phyloP scores from a whole-genome alignment of 495 filamentous ascomycete genomes.

The Neurospora terricola region DNA sequence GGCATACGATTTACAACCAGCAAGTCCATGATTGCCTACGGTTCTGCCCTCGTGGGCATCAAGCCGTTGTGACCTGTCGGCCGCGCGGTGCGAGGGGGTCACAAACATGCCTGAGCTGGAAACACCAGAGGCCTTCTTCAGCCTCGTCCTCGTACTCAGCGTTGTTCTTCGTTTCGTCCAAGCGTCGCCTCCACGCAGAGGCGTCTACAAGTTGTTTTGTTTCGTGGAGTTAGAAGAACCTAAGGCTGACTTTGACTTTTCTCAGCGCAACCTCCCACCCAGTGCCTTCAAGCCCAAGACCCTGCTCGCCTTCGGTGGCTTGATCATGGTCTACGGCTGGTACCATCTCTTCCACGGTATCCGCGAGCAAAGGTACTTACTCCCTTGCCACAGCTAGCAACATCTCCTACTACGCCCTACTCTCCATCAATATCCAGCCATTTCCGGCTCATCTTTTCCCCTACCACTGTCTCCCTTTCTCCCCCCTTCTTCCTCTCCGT shows the following conservation, averaged over 20 bases:
- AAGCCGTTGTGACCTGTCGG: neutral
- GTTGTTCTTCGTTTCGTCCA: neutral
- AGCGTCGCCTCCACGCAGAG: neutral
- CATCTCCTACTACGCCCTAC: too few relatives aligned
- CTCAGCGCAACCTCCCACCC: slow-evolving; percentile 81
- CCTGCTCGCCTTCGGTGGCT: slow-evolving; percentile 63
- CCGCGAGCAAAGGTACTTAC: slow-evolving; percentile 73
- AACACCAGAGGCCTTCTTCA: neutral
- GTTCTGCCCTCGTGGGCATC: neutral
- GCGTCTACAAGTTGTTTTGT: neutral
- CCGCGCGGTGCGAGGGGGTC: neutral
- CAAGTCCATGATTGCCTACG: neutral
- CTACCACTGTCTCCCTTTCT: neutral
- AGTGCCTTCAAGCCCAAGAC: slow-evolving; percentile 69
- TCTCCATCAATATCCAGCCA: too few relatives aligned
- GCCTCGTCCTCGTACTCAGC: neutral
- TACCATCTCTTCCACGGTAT: slow-evolving; percentile 70
- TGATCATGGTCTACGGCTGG: slow-evolving; percentile 79
- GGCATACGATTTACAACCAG: neutral
- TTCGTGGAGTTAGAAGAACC: neutral
- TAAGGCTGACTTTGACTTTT: neutral
- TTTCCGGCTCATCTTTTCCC: neutral
- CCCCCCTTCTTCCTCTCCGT: neutral
- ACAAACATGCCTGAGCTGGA: neutral
- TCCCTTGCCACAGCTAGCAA: neutral